Evolutionary conservation across 306 rosid species (phyloP).

Genomic region (Carpinus fangiana): DNA sequence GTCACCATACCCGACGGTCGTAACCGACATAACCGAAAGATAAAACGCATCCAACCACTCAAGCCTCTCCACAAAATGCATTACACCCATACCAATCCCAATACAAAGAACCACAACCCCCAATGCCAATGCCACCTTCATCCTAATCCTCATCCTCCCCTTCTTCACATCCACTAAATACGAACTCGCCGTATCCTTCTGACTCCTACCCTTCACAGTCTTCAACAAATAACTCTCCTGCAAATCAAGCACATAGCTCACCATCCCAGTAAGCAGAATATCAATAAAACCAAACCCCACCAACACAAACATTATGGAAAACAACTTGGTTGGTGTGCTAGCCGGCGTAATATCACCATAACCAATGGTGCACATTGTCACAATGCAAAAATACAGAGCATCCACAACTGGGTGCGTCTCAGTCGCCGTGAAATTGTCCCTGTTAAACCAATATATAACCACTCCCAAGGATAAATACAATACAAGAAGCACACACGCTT

Average conservation of each 20-base stretch:
- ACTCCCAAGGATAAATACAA: slow-evolving; percentile 74
- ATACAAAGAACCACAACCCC: slow-evolving; percentile 89
- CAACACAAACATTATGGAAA: slow-evolving; percentile 78
- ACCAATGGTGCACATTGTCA: slow-evolving; percentile 96
- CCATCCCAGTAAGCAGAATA: slow-evolving; percentile 89
- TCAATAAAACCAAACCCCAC: slow-evolving; percentile 94
- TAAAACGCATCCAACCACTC: slow-evolving; percentile 94
- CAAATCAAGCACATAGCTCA: slow-evolving; percentile 84
- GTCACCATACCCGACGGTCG: slow-evolving; percentile 95
- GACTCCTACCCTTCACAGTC: slow-evolving; percentile 56
- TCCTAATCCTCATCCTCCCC: slow-evolving; percentile 97
- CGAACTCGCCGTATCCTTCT: slow-evolving; percentile 47
- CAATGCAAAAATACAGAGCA: slow-evolving; percentile 89
- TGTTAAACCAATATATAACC: slow-evolving; percentile 70
- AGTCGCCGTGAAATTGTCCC: slow-evolving; percentile 43
- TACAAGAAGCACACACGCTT: slow-evolving; percentile 63
- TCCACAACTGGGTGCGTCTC: slow-evolving; percentile 91
- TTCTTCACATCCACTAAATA: slow-evolving; percentile 86
- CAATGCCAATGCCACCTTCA: slow-evolving; percentile 93
- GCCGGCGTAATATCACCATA: slow-evolving; percentile 91
- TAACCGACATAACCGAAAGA: slow-evolving; percentile 96
- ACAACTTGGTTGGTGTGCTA: slow-evolving; percentile 69
- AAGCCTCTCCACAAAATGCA: slow-evolving; percentile 86
- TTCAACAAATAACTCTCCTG: slow-evolving; percentile 76
- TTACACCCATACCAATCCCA: slow-evolving; percentile 68